Base-by-base conservation (phyloP, 2,329 filamentous ascomycete genomes). In the Monosporascus sp. region DNA sequence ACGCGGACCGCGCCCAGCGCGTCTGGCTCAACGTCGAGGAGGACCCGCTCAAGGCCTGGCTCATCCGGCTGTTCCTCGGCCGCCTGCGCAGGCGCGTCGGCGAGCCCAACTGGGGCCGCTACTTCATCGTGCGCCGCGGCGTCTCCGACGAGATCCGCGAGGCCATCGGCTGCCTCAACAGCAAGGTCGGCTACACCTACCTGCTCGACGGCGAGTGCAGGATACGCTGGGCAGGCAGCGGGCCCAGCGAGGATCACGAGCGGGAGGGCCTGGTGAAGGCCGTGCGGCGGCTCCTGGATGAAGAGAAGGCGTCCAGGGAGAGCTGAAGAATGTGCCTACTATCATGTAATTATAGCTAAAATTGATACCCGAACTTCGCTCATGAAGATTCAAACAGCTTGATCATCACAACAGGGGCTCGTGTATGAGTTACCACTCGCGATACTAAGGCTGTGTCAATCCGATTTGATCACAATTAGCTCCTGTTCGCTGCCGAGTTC, bases 201-300 rank as follows among this genome's bases (percentile, higher is more conserved):
- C 78, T 99, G 48, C 78, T 99, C 54, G 94, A 99, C 69, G 78
- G 85, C 57, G 79, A 92, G 58, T 96, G 91, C 70, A 88, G 85
- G 72, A 95, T 99, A 62, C 82, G 94, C 53, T 99, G 94, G 94
- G 94, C 93, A 0, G 94, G 89, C 4, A 96, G 91, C 65, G 89
- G 86, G 14, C 68, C 78, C 47, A 83, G 85, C 46, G 78, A 84
- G 57, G 79, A 79, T 0, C 80, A 81, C 18, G 90, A 95, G 74
- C 79, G 77, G 59, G 79, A 85, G 50, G 81, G 83, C 43, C 67
- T 95, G 66, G 81, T 82, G 41, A 88, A 76, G 67, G 84, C 85
- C 3, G 66, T 90, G 43, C 77, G 74, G 62, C 80, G 81, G 59
- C 68, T 94, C 51, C 69, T 89, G 48, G 75, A 79, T 1, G 86